phyloP scores from a whole-genome alignment of 1,139 yeast genomes.

The Diutina scorzettiae region DNA sequence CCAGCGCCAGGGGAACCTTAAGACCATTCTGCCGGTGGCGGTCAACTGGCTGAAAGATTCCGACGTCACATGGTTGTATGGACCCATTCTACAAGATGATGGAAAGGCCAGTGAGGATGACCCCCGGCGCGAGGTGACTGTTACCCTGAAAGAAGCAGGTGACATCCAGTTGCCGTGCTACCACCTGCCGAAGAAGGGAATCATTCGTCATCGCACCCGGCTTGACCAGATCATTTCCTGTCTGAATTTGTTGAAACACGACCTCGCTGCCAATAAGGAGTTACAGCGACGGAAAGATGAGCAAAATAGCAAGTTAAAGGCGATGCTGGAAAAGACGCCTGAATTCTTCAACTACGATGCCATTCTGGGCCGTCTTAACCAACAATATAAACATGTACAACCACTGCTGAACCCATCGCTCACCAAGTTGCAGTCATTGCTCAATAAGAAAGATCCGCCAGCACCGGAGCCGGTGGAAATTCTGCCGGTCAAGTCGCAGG shows the following conservation, averaged over 20 bases:
- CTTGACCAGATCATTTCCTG: slow-evolving; percentile 62
- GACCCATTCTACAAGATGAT: slow-evolving; percentile 51
- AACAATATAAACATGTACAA: slow-evolving; percentile 29
- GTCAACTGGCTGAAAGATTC: slow-evolving; percentile 74
- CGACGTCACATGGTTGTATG: slow-evolving; percentile 76
- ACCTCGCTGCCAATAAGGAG: slow-evolving; percentile 26
- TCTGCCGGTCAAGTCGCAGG: slow-evolving; percentile 5
- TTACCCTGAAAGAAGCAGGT: slow-evolving; percentile 35
- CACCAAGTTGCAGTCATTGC: background rate
- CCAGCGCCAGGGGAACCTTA: slow-evolving; percentile 53
- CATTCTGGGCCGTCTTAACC: slow-evolving; percentile 46
- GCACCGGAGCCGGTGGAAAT: slow-evolving; percentile 8
- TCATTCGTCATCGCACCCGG: slow-evolving; percentile 69
- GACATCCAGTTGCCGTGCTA: slow-evolving; percentile 25
- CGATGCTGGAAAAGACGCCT: slow-evolving; percentile 15
- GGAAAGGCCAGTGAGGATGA: slow-evolving; percentile 16
- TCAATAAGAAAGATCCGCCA: slow-evolving; percentile 6
- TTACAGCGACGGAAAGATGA: slow-evolving; percentile 15
- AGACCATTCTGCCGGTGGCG: slow-evolving; percentile 60
- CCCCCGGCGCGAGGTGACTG: slow-evolving; percentile 18
- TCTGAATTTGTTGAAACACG: slow-evolving; percentile 36
- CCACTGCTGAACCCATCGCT: slow-evolving; percentile 4
- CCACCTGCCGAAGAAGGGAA: slow-evolving; percentile 40
- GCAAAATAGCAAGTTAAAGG: slow-evolving; percentile 10
- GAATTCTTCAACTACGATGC: slow-evolving; percentile 45